Conservation (phyloP, 148 eudicot genomes). For the Vaccinium corymbosum region DNA sequence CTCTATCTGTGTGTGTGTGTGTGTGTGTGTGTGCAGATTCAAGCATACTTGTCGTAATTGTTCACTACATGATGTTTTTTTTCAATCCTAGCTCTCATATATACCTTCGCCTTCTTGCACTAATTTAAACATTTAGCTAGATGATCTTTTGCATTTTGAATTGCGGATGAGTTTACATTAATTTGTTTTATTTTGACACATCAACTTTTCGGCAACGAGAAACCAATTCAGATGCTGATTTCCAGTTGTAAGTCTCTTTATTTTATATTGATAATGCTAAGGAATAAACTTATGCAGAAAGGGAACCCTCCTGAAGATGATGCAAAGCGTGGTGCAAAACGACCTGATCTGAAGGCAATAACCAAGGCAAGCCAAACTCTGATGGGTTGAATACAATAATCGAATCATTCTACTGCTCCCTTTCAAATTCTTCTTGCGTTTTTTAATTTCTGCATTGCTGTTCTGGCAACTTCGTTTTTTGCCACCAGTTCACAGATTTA, state of each 20-base stretch:
- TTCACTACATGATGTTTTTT: background rate
- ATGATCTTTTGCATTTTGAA: background rate
- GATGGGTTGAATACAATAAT: background rate
- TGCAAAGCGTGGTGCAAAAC: constrained; percentile 32
- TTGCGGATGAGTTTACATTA: background rate
- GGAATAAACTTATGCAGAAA: constrained; percentile 23
- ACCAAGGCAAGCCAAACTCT: constrained; percentile 45
- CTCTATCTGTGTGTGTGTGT: too few relatives aligned
- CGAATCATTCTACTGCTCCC: background rate
- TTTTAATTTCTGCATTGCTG: background rate
- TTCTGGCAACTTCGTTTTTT: background rate
- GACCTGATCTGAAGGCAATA: constrained; percentile 77
- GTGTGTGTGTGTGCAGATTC: background rate
- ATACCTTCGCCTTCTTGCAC: background rate
- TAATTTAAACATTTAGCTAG: background rate
- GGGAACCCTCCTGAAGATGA: constrained; percentile 19
- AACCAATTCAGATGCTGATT: constrained; percentile 14
- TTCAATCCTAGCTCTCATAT: background rate
- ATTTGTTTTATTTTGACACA: background rate
- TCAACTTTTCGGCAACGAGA: constrained; percentile 1
- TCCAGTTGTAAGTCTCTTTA: background rate
- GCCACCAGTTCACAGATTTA: background rate
- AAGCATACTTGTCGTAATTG: background rate
- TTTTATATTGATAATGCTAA: background rate
- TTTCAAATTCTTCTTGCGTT: background rate